These are phyloP conservation scores for Penicillium daleae DNA, from an alignment of 495 filamentous ascomycete genomes.

Conservation along the genomic window DNA sequence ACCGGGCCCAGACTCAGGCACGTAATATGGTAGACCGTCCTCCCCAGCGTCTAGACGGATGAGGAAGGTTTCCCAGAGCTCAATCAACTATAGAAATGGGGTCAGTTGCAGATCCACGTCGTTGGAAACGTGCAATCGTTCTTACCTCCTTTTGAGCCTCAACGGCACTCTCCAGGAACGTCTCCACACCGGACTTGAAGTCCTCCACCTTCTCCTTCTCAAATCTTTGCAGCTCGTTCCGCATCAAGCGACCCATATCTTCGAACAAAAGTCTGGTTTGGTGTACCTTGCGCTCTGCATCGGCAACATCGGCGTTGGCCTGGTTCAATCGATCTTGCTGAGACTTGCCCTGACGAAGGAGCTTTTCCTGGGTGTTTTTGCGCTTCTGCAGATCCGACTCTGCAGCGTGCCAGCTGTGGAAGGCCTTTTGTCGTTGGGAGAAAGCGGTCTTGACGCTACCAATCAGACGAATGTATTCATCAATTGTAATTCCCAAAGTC, in stretches of 20 bases:
- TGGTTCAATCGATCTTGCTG: slow-evolving; percentile 95
- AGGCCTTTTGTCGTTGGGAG: slow-evolving; percentile 89
- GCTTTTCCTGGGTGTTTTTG: slow-evolving; percentile 83
- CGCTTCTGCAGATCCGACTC: slow-evolving; percentile 88
- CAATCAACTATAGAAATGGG: slow-evolving; percentile 72
- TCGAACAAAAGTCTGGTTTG: slow-evolving; percentile 89
- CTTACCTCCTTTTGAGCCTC: slow-evolving; percentile 97
- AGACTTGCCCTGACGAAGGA: slow-evolving; percentile 87
- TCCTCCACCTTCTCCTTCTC: slow-evolving; percentile 98
- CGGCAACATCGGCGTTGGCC: slow-evolving; percentile 85
- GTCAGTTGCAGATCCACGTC: slow-evolving; percentile 11
- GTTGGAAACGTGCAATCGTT: slow-evolving; percentile 23
- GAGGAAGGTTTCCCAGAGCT: slow-evolving; percentile 97
- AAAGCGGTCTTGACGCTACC: slow-evolving; percentile 92
- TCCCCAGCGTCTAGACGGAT: slow-evolving; percentile 94
- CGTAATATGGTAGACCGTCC: slow-evolving; percentile 78
- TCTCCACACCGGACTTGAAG: slow-evolving; percentile 97
- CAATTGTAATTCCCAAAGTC: slow-evolving; percentile 94
- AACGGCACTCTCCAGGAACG: slow-evolving; percentile 92
- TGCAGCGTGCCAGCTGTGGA: slow-evolving; percentile 87
- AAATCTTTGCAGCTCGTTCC: slow-evolving; percentile 86
- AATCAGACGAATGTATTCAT: slow-evolving; percentile 97
- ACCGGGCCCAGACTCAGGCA: slow-evolving; percentile 54
- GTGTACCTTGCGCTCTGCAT: slow-evolving; percentile 93
- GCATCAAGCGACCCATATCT: slow-evolving; percentile 95